phyloP scores from a whole-genome alignment of 2,329 filamentous ascomycete genomes.

The Fusarium stilboides region DNA sequence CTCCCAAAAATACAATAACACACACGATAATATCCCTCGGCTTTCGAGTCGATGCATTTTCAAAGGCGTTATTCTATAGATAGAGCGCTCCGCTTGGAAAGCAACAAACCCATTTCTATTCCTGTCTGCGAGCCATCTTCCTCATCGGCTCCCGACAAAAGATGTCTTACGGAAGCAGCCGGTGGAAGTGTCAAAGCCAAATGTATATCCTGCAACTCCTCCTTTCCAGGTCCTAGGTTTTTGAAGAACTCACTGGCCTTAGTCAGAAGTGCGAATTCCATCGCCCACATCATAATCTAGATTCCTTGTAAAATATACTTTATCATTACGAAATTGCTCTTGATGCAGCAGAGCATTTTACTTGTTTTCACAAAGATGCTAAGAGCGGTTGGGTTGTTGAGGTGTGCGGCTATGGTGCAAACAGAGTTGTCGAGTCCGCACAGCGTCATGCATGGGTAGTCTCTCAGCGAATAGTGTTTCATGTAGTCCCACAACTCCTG shows the following conservation, averaged over 20 bases:
- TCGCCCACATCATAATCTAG: conserved; percentile 33
- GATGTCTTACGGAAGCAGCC: conserved; percentile 18
- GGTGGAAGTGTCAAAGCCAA: conserved; percentile 36
- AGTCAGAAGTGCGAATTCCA: conserved; percentile 24
- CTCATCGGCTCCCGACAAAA: conserved; percentile 6
- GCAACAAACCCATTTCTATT: conserved; percentile 23
- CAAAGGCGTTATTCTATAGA: conserved; percentile 19
- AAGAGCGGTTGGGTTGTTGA: conserved; percentile 16
- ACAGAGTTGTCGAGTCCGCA: conserved; percentile 34
- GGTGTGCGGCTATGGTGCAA: conserved; percentile 22
- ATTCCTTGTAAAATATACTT: conserved; percentile 32
- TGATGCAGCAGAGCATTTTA: conserved; percentile 18
- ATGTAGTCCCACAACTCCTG: conserved; percentile 24
- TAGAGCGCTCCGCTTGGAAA: conserved; percentile 27
- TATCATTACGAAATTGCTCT: conserved; percentile 26
- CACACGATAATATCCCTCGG: not conserved
- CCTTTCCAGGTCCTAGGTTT: conserved; percentile 11
- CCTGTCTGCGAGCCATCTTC: not conserved
- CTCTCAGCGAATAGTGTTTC: conserved; percentile 12
- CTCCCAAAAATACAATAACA: conserved; percentile 1
- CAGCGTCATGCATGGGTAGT: conserved; percentile 34
- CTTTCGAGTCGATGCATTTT: conserved; percentile 4
- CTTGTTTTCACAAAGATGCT: conserved; percentile 26
- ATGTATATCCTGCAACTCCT: conserved; percentile 30
- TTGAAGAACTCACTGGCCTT: conserved; percentile 20